Conservation (phyloP, 345 rosid species). For the Pelargonium nanum region DNA sequence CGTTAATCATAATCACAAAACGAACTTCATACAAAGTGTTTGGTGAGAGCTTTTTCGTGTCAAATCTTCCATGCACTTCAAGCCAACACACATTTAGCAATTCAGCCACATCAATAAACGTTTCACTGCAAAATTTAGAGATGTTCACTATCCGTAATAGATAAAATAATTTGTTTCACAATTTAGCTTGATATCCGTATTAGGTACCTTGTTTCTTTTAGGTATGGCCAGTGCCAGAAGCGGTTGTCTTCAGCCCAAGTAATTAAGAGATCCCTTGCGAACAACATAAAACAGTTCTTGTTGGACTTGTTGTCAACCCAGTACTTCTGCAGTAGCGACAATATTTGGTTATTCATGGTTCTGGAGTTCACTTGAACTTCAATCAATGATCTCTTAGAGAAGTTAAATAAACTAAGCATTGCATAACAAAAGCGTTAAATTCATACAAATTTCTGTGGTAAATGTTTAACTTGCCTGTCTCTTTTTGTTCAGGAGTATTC, state of each 20-base stretch:
- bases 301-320: conserved; percentile 42
- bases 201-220: conserved; percentile 27
- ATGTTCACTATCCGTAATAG: background rate
- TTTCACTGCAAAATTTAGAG: conserved; percentile 16
- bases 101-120: conserved; percentile 31
- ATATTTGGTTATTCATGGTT: background rate
- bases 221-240: conserved; percentile 47
- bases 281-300: conserved; percentile 51
- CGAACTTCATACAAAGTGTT: conserved; percentile 33
- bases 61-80: conserved; percentile 32
- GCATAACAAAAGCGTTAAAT: background rate
- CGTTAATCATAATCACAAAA: conserved; percentile 37
- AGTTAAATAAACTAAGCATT: background rate
- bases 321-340: conserved; percentile 25
- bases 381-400: background rate
- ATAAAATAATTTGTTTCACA: too few species aligned
- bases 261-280: conserved; percentile 42
- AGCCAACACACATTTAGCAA: conserved; percentile 54
- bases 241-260: conserved; percentile 43
- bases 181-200: too few species aligned
- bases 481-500: conserved; percentile 35
- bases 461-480: conserved; percentile 23
- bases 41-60: conserved; percentile 39
- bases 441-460: background rate
- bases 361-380: background rate